phyloP scores from a whole-genome alignment of 257 asterid species.

The Solanum gandarillasii region DNA sequence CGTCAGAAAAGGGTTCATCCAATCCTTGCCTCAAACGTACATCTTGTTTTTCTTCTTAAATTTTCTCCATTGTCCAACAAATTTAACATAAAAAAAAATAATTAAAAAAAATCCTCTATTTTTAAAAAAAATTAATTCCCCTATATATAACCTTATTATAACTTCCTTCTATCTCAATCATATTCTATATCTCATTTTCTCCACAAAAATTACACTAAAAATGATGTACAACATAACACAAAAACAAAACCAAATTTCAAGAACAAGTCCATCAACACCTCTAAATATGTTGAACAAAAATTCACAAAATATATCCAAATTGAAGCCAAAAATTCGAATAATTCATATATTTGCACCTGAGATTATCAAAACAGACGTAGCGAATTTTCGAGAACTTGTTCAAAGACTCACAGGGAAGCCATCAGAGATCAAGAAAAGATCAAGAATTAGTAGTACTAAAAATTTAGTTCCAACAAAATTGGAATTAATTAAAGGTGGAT shows the following conservation, averaged over 20 bases:
- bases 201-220: neutral
- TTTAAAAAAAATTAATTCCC: neutral
- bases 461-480: neutral
- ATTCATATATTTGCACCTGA: conserved; percentile 93
- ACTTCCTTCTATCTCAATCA: conserved; percentile 10
- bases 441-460: neutral
- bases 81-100: neutral
- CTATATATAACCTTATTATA: neutral
- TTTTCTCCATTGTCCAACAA: conserved; percentile 1
- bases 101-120: neutral
- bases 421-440: conserved; percentile 3
- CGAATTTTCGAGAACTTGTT: conserved; percentile 64
- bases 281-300: conserved; percentile 31
- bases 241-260: conserved; percentile 22
- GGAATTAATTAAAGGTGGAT: neutral
- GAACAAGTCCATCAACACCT: conserved; percentile 20
- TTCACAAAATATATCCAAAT: conserved; percentile 48
- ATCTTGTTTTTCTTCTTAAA: conserved; percentile 3
- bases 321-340: conserved; percentile 66
- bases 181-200: conserved; percentile 15
- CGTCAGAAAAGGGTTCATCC: conserved; percentile 44
- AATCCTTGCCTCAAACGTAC: conserved; percentile 38
- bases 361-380: conserved; percentile 72
- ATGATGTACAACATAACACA: conserved; percentile 16
- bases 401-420: conserved; percentile 94